Base-by-base conservation (phyloP, 2,329 filamentous ascomycete species). In the Pseudogymnoascus sp. region DNA sequence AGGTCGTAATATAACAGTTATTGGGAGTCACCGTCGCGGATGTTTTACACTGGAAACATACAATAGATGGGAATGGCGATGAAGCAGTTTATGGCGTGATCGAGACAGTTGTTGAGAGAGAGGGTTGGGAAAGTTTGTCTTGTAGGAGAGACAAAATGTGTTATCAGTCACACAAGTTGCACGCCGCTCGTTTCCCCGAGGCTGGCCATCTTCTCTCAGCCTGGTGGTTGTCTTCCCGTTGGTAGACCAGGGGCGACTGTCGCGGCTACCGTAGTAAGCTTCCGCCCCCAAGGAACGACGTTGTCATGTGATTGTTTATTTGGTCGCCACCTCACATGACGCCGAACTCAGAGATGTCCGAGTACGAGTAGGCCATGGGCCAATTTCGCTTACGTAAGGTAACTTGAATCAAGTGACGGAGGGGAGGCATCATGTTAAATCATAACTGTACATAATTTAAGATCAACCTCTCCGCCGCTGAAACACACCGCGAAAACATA, bases 401-500 rank as follows among this genome's bases (percentile, higher is more conserved):
- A 33, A 33, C 26, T 56, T 56, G 33, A 56, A 29, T 56, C 50
- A 33, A 56, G 50, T 56, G 50, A 56, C 50, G 50, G 50, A 56
- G 50, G 50, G 50, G 50, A 56, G 50, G 29, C 50, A 56, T 56
- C 50, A 56, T 56, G 29, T 56, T n/a, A 56, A 56, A 56, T 56
- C 50, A 56, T 56, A 56, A 69, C 65, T 66, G 16, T 42, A 65
- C 63, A 66, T 67, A 65, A 65, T 65, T 61, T 21, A 33, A 65
- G 24, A 44, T 56, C 35, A 24, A 42, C 14, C 56, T 56, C 62
- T 63, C 59, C 47, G 67, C 62, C 64, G 59, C 53, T 59, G 42
- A 19, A 60, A 11, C 35, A 37, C 24, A 21, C 16, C n/a, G 50
- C 50, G 50, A 56, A 33, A 21, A 33, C 50, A 33, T 21, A 56